Evolutionary conservation across 805 yeast species (phyloP).

Genomic region (Spathaspora passalidarum): DNA sequence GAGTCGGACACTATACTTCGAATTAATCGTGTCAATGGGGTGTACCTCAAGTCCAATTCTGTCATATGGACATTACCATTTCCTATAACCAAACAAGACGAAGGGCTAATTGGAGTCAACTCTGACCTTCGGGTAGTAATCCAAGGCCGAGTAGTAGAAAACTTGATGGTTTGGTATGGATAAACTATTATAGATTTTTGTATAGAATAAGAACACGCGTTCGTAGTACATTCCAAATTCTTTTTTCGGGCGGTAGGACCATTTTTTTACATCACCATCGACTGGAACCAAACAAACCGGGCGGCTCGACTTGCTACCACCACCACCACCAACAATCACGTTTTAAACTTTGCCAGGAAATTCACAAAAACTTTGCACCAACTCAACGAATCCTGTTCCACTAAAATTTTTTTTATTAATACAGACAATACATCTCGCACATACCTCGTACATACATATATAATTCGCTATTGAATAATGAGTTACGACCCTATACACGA

Average conservation of each 20-base stretch:
- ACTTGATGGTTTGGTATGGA: slow-evolving; percentile 24
- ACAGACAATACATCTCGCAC: too few species aligned
- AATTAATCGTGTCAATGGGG: slow-evolving; percentile 32
- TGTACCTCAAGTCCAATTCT: slow-evolving; percentile 17
- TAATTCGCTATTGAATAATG: too few species aligned
- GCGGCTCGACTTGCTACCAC: too few species aligned
- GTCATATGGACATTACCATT: slow-evolving; percentile 32
- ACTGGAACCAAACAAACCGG: too few species aligned
- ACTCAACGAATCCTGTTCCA: too few species aligned
- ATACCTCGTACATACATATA: too few species aligned
- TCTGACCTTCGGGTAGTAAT: slow-evolving; percentile 22
- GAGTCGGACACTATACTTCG: slow-evolving; percentile 17
- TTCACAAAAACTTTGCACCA: too few species aligned
- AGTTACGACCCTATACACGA: slow-evolving; percentile 46
- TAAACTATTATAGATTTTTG: background rate
- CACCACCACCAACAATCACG: too few species aligned
- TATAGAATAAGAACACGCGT: background rate
- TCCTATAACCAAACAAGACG: slow-evolving; percentile 7
- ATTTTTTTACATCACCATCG: too few species aligned
- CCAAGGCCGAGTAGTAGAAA: slow-evolving; percentile 28
- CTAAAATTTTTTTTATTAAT: too few species aligned
- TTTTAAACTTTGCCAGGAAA: too few species aligned
- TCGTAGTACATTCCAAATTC: background rate
- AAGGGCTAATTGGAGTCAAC: slow-evolving; percentile 16
- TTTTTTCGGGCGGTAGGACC: background rate